These are phyloP conservation scores for Mycena haematopus DNA, from an alignment of 768 basidiomycete species.

Conservation along the genomic window DNA sequence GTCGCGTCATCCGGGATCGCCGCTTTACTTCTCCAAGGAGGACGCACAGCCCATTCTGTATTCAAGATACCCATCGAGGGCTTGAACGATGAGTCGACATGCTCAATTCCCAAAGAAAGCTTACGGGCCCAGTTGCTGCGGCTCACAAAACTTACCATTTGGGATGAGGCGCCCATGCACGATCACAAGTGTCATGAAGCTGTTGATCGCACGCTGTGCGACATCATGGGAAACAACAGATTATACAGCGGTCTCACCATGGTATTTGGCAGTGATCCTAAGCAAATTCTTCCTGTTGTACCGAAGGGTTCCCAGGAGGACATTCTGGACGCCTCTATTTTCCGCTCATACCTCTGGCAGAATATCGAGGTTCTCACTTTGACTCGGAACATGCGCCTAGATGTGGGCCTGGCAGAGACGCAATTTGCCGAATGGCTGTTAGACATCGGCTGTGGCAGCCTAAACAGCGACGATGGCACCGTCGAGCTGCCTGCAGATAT, in stretches of 20 bases:
- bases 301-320: slow-evolving; percentile 37
- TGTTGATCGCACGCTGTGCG: background rate
- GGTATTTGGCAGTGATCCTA: slow-evolving; percentile 43
- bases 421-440: slow-evolving; percentile 2
- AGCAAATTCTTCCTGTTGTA: slow-evolving; percentile 46
- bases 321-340: slow-evolving; percentile 36
- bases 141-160: background rate
- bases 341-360: slow-evolving; percentile 1
- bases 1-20: background rate
- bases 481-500: background rate
- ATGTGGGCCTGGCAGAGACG: background rate
- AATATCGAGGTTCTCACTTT: background rate
- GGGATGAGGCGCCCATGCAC: background rate
- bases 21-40: slow-evolving; percentile 28
- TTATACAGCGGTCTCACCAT: slow-evolving; percentile 8
- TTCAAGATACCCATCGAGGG: slow-evolving; percentile 45
- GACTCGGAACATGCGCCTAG: background rate
- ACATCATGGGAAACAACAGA: slow-evolving; percentile 25
- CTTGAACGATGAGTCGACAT: background rate
- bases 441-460: background rate
- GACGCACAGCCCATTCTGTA: slow-evolving; percentile 44
- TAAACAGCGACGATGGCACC: background rate
- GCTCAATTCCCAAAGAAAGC: slow-evolving; percentile 10
- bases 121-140: slow-evolving; percentile 27
- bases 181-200: background rate